Conservation (phyloP, 2,329 filamentous ascomycete genomes). For the Paraconiothyrium sp. region DNA sequence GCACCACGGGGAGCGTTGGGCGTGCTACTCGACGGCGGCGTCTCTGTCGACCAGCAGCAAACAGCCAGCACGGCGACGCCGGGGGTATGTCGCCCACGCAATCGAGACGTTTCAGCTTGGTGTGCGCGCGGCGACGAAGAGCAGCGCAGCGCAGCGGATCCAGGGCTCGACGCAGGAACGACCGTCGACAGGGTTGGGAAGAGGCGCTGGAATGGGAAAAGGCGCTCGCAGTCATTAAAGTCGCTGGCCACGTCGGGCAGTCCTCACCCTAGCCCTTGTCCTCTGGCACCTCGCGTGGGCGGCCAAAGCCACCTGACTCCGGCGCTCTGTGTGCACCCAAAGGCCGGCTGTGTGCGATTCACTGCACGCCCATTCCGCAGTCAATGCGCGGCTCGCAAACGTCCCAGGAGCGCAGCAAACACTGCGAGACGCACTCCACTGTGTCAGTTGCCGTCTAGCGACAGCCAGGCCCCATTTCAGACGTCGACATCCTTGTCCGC, state of each 20-base stretch:
- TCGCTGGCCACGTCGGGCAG: slow-evolving; percentile 12
- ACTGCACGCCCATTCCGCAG: not conserved
- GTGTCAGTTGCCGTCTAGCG: slow-evolving; percentile 24
- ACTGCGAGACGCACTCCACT: slow-evolving; percentile 30
- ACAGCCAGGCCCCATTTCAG: slow-evolving; percentile 15
- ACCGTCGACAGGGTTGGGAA: slow-evolving; percentile 3
- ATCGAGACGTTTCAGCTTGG: slow-evolving; percentile 25
- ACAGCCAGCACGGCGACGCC: not conserved
- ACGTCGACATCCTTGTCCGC: slow-evolving; percentile 28
- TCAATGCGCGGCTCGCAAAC: slow-evolving; percentile 1
- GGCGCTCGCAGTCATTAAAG: slow-evolving; percentile 18
- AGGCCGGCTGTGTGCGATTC: not conserved
- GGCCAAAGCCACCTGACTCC: slow-evolving; percentile 2
- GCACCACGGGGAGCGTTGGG: not conserved
- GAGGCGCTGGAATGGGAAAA: slow-evolving; percentile 20
- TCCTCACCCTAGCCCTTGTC: slow-evolving; percentile 17
- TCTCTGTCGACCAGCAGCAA: slow-evolving; percentile 10
- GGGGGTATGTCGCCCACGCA: slow-evolving; percentile 19
- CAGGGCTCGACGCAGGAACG: slow-evolving; percentile 11
- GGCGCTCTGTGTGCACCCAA: not conserved
- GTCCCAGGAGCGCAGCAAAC: slow-evolving; percentile 8
- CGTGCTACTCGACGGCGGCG: not conserved
- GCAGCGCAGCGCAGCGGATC: slow-evolving; percentile 1
- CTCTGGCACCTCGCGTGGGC: not conserved
- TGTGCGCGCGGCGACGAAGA: slow-evolving; percentile 2